These are phyloP conservation scores for Lactarius sanguifluus DNA, from an alignment of 768 basidiomycete species.

Conservation along the genomic window DNA sequence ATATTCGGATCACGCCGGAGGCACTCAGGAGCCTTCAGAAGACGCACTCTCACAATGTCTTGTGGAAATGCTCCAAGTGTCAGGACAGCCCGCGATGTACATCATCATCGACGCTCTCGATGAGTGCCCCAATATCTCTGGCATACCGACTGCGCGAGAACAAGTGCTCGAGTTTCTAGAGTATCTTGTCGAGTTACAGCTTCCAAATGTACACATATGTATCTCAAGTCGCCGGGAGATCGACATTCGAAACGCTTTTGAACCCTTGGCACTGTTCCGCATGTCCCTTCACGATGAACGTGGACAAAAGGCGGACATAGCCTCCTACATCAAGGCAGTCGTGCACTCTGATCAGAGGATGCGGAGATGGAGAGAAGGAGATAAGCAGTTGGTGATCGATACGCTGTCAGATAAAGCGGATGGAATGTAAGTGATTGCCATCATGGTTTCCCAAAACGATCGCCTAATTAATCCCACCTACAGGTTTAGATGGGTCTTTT, in stretches of 20 bases:
- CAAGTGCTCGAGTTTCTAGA: neutral
- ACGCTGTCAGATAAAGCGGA: neutral
- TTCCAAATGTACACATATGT: constrained; percentile 10
- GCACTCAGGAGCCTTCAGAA: neutral
- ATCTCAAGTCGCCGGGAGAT: constrained; percentile 5
- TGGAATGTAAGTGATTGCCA: neutral
- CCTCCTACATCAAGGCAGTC: neutral
- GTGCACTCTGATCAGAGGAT: neutral
- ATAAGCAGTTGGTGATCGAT: constrained; percentile 4
- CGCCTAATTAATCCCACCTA: neutral
- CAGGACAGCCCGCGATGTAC: neutral
- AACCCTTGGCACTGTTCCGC: neutral
- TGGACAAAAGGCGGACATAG: constrained; percentile 5
- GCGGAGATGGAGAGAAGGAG: neutral
- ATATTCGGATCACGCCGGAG: neutral
- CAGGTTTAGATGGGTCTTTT: constrained; percentile 17
- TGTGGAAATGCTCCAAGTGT: neutral
- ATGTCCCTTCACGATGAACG: constrained; percentile 1
- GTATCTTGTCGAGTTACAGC: neutral
- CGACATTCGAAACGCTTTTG: constrained; percentile 1
- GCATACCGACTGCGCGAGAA: neutral
- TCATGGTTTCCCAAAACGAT: neutral
- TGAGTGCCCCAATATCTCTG: neutral
- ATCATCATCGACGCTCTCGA: constrained; percentile 8
- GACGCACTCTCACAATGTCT: constrained; percentile 6